Conservation (phyloP, 1,284 basidiomycete species). For the Cutaneotrichosporon sp. region DNA sequence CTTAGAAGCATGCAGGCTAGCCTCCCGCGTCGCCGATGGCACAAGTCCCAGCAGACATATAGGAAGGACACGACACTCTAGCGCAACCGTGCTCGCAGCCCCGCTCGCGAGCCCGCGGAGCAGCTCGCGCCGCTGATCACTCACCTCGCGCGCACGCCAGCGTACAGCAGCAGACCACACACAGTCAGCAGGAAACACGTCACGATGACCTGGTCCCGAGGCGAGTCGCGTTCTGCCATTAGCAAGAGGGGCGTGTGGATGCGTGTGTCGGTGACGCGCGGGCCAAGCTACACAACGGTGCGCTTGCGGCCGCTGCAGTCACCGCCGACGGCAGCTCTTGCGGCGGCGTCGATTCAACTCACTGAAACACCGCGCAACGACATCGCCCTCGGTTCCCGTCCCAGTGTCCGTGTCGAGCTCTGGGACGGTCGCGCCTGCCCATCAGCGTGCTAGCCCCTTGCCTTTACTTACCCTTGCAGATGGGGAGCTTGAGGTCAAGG, state of each 20-base stretch:
- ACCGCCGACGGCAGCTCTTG: too few species aligned
- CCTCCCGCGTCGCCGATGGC: too few species aligned
- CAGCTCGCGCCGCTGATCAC: constrained; percentile 6
- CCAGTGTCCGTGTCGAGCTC: constrained; percentile 85
- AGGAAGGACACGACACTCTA: too few species aligned
- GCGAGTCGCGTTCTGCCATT: constrained; percentile 61
- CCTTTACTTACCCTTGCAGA: constrained; percentile 54
- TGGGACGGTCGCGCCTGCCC: constrained; percentile 67
- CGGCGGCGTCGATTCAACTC: too few species aligned
- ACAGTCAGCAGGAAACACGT: constrained; percentile 81
- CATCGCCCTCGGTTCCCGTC: constrained; percentile 92
- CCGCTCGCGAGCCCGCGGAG: neutral
- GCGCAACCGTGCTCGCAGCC: too few species aligned
- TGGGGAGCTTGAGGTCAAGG: constrained; percentile 80
- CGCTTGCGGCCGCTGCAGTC: too few species aligned
- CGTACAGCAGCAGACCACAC: constrained; percentile 72
- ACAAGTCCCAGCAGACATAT: too few species aligned
- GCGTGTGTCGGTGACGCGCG: too few species aligned
- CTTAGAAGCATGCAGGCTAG: too few species aligned
- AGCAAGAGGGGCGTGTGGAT: neutral
- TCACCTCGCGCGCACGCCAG: constrained; percentile 61
- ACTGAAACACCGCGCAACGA: constrained; percentile 94
- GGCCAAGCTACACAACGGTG: too few species aligned
- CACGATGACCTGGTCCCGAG: constrained; percentile 82
- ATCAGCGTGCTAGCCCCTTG: neutral